phyloP scores from a whole-genome alignment of 2,329 filamentous ascomycete species.

The Fusarium incarnatum region DNA sequence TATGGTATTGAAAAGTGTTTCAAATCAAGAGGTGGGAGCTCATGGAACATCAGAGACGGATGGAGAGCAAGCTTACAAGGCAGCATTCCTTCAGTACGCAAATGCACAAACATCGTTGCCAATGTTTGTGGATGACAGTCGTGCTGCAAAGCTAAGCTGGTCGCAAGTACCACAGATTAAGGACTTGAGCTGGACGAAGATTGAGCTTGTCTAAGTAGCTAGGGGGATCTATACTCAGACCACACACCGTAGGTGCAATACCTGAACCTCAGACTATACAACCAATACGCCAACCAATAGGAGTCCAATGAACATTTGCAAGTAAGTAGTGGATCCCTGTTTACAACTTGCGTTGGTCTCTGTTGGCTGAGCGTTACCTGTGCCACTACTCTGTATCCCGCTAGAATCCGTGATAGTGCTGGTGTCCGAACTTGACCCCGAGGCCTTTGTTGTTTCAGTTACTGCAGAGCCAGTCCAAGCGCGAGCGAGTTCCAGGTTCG shows the following conservation, averaged over 20 bases:
- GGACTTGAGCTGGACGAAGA: background rate
- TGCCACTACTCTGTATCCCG: background rate
- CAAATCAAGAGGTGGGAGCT: background rate
- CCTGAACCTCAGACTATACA: background rate
- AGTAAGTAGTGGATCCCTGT: no score
- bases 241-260: background rate
- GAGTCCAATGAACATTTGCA: rapidly evolving
- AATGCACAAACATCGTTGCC: background rate
- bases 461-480: background rate
- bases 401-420: background rate
- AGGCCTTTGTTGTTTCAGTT: rapidly evolving
- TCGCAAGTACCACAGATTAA: background rate
- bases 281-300: rapidly evolving
- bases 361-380: background rate
- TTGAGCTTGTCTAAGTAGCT: background rate
- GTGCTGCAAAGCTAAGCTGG: background rate
- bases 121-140: rapidly evolving
- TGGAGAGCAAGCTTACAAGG: background rate
- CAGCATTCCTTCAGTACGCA: background rate
- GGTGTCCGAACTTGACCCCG: rapidly evolving
- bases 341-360: background rate
- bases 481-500: background rate
- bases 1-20: rapidly evolving
- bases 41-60: background rate
- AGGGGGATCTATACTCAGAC: no score